Base-by-base conservation (phyloP, 2,329 filamentous ascomycete genomes). In the Paraphoma chrysanthemicola region DNA sequence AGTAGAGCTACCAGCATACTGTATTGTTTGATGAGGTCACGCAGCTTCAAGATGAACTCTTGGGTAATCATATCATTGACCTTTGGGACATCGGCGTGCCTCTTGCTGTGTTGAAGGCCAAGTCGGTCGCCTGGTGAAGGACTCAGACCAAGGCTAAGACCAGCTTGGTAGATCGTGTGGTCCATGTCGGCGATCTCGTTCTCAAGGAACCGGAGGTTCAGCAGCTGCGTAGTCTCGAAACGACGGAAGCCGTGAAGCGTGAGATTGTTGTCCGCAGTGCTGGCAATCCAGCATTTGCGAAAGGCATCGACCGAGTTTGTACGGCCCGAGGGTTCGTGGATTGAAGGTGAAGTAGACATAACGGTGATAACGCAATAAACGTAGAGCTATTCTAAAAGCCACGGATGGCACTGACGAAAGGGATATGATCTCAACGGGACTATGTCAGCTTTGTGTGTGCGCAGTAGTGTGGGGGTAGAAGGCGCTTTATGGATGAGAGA, bases 191-290 rank as follows among this genome's bases (percentile, higher is more conserved):
- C 64, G 39, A 76, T 73, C 51, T 78, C 73, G 8, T 64, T 57
- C 57, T 77, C 71, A 6, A 75, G 59, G 30, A 71, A 73, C 12
- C 72, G 68, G 18, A 76, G 66, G 51, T 75, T 78, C 14, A 78
- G 53, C 3, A 76, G 60, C 46, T 79, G 74, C 18, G 59, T 60
- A 14, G 62, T 68, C 49, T 62, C 67, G 55, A 68, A 68, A 31
- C 63, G 55, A 57, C 65, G 63, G 53, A 68, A 69, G 33, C 65
- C 65, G 51, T 61, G 58, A 7, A 68, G 57, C 11, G 62, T 67
- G 46, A 68, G 59, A 44, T 66, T 60, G 52, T 59, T 67, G 46
- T 68, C 60, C 11, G 59, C 57, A 16, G 66, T 69, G 44, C 59
- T 63, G 36, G 52, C 41, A n/a, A 50, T 29, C 57, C 48, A 60